phyloP scores from a whole-genome alignment of 2,329 filamentous ascomycete species.

The Arthrobotrys megalospora region DNA sequence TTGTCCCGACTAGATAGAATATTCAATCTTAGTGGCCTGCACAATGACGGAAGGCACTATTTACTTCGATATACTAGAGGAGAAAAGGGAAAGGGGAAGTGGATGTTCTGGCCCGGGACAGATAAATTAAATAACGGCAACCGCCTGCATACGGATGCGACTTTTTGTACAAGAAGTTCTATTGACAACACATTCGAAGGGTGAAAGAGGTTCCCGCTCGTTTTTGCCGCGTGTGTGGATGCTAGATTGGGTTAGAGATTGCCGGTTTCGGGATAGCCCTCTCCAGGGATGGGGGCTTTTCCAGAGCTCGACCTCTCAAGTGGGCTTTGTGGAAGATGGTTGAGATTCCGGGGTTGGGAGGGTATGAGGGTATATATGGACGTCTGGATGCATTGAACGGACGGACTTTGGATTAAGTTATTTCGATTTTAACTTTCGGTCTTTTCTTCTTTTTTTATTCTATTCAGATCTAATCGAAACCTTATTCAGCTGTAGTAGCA shows the following conservation, averaged over 20 bases:
- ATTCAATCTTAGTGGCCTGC: slow-evolving; percentile 1
- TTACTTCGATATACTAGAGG: not conserved
- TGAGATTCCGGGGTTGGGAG: slow-evolving; percentile 3
- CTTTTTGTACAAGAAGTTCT: slow-evolving; percentile 25
- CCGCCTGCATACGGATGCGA: slow-evolving; percentile 16
- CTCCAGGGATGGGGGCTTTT: slow-evolving; percentile 5
- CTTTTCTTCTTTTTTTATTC: not conserved
- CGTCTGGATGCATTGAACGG: not conserved
- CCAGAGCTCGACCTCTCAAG: slow-evolving; percentile 21
- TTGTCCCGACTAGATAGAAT: not conserved
- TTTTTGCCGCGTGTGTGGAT: slow-evolving; percentile 21
- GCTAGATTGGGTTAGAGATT: slow-evolving; percentile 19
- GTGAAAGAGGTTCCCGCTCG: not conserved
- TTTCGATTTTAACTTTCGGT: not conserved
- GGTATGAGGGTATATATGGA: slow-evolving; percentile 22
- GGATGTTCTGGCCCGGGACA: not conserved
- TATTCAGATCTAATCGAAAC: slow-evolving; percentile 22
- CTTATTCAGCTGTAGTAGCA: slow-evolving; percentile 24
- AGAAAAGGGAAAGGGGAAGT: slow-evolving; percentile 1
- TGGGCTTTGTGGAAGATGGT: slow-evolving; percentile 7
- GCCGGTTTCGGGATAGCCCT: slow-evolving; percentile 8
- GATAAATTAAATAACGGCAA: slow-evolving; percentile 11
- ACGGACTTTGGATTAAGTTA: slow-evolving; percentile 16
- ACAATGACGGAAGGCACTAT: not conserved
- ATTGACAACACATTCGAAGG: slow-evolving; percentile 27